Conservation (phyloP, 352 stramenopile genomes). For the Aphanomyces astaci region DNA sequence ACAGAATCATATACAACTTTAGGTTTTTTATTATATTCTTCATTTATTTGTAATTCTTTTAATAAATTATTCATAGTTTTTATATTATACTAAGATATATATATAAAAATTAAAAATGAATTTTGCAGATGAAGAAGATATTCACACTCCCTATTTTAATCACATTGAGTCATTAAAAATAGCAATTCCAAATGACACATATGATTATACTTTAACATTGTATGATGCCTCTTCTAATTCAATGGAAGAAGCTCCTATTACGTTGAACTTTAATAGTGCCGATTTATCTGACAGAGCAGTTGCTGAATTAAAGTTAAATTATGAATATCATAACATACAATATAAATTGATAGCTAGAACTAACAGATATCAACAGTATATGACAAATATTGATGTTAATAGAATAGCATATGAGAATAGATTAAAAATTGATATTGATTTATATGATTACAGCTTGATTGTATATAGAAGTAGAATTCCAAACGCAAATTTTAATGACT, state of each 20-base stretch:
- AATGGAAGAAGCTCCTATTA: not conserved
- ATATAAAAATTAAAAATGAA: not conserved
- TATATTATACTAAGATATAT: not conserved
- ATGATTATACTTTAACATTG: not conserved
- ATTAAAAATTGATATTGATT: slow-evolving; percentile 6
- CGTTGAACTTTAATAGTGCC: not conserved
- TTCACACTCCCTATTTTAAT: not conserved
- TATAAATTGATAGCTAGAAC: slow-evolving; percentile 1
- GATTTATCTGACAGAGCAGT: not conserved
- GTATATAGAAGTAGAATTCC: not conserved
- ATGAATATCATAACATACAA: not conserved
- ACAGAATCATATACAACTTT: slow-evolving; percentile 19
- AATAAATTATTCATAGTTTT: no score
- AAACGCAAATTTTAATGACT: slow-evolving; percentile 8
- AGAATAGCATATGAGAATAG: not conserved
- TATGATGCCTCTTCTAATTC: not conserved
- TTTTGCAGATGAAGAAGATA: not conserved
- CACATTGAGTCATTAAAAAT: not conserved
- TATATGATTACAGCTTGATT: not conserved
- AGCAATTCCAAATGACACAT: not conserved
- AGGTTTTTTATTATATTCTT: slow-evolving; percentile 22
- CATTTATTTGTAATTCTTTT: slow-evolving; percentile 18
- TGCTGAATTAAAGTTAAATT: not conserved
- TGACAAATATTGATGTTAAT: not conserved
- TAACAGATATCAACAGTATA: not conserved